Base-by-base conservation (phyloP, 140 eudicot species). In the Anethum foeniculum region DNA sequence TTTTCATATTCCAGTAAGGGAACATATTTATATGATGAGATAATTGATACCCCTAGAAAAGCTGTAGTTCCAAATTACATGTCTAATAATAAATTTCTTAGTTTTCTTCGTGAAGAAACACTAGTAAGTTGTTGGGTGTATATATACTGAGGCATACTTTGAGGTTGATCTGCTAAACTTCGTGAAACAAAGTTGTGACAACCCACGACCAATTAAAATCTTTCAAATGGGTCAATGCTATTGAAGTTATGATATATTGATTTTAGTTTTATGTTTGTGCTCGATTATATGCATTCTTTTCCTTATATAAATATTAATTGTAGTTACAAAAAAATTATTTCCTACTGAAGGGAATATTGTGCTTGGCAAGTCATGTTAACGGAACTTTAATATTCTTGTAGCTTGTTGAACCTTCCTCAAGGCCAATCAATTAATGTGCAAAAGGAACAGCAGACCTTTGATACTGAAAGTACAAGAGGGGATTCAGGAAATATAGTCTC, bases 321-420 rank as follows among this genome's bases (percentile, higher is more conserved):
- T 5, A 39, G 56, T 43, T 44, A 0, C 21, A n/a, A 44, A 7
- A 34, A 21, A 74, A 12, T 1, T 12, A 74, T 39, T 71, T 6
- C 7, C 25, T 16, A 32, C n/a, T 32, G n/a, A 30, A 16, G 11
- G 51, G 27, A 43, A 18, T 14, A 25, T 10, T 39, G 16, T 41
- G 77, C 77, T 28, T 39, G 77, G 32, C 30, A 41, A 72, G 52
- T 21, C 77, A 19, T 46, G 39, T 64, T 34, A 68, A 32, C 27
- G 79, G 15, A 15, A 72, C 2, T 82, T 79, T 76, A 82, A 32
- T 82, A 46, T 76, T 51, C 46, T 62, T 84, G 75, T 85, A 94
- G 98, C 84, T 84, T 86, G 58, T 91, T 86, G 27, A 82, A 94
- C 73, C 97, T 91, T 86, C 96, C 98, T 78, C 92, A 94, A 89